Evolutionary conservation across 2,329 filamentous ascomycete species (phyloP), one percentile per base, ranked within the genome.

Genomic region (Tolypocladium amazonense): DNA sequence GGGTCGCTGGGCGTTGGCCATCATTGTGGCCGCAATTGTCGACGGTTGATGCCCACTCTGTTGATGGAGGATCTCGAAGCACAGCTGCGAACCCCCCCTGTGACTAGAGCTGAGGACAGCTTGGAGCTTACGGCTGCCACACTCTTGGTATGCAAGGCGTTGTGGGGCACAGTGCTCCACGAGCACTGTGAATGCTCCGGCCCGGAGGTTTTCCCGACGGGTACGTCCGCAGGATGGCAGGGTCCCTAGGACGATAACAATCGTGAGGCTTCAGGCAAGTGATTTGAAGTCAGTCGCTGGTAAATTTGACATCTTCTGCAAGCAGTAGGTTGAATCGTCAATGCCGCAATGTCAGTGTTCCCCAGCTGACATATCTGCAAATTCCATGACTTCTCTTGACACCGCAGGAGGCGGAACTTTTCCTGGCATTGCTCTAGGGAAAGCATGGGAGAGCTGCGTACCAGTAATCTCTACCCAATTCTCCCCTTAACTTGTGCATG

Each of bases 1-100:
- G 69, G 79, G 74, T 66, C 80, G 79, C 71, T 84, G 67, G 58
- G 72, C 66, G 66, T 71, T 68, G 67, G 70, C 73, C 76, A 76
- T 73, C 77, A 79, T 80, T 63, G 66, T 78, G 73, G 73, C 70
- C 71, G 66, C 65, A 62, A 66, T 60, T 67, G 65, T 67, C 65
- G 69, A 68, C 66, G 64, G 69, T 70, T 62, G 58, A 61, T 70
- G 64, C 64, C 64, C 39, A n/a, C 65, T 63, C 60, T 56, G 66
- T 71, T 69, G 70, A 68, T 73, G 71, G 68, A 71, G 66, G 68
- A 70, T 70, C 65, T 66, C 64, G 62, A 66, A 67, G 62, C 45
- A 45, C 52, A 54, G 58, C 43, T 56, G 38, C 33, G 43, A 23
- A 39, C 23, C 47, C 53, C 37, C 52, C 43, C 35, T 56, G 58